Conservation (phyloP, 2,329 filamentous ascomycete genomes). For the Talaromyces sp. region DNA sequence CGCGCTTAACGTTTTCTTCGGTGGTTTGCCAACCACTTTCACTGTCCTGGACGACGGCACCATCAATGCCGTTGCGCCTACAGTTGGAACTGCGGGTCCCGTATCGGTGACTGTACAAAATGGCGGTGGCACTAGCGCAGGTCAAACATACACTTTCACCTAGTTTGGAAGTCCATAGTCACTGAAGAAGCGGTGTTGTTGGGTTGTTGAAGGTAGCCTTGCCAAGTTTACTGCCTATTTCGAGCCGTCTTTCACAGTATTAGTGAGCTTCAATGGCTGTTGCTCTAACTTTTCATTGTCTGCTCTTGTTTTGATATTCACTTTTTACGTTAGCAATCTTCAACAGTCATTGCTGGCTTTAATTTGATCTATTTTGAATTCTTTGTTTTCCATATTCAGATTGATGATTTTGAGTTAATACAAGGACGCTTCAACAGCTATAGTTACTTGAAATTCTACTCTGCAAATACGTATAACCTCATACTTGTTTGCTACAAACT, state of each 20-base stretch:
- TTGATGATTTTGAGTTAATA: too few species aligned
- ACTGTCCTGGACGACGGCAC: background rate
- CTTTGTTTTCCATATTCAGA: too few species aligned
- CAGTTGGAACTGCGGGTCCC: background rate
- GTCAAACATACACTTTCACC: background rate
- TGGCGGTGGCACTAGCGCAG: background rate
- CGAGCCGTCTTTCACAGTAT: background rate
- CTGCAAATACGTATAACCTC: too few species aligned
- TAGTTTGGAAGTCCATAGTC: background rate
- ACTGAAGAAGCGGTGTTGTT: background rate
- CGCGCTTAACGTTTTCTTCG: background rate
- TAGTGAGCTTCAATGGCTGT: background rate
- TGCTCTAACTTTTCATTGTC: background rate
- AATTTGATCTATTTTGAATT: background rate
- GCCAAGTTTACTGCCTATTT: background rate
- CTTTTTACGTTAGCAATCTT: background rate
- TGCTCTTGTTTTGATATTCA: background rate
- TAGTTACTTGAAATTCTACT: too few species aligned
- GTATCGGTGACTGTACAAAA: background rate
- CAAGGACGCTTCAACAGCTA: too few species aligned
- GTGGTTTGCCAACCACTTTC: background rate
- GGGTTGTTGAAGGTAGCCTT: background rate
- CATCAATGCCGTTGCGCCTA: background rate
- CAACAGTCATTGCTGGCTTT: background rate
- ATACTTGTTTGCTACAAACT: too few species aligned